Base-by-base conservation (phyloP, 441 rosid genomes). In the Adansonia madagascariensis region DNA sequence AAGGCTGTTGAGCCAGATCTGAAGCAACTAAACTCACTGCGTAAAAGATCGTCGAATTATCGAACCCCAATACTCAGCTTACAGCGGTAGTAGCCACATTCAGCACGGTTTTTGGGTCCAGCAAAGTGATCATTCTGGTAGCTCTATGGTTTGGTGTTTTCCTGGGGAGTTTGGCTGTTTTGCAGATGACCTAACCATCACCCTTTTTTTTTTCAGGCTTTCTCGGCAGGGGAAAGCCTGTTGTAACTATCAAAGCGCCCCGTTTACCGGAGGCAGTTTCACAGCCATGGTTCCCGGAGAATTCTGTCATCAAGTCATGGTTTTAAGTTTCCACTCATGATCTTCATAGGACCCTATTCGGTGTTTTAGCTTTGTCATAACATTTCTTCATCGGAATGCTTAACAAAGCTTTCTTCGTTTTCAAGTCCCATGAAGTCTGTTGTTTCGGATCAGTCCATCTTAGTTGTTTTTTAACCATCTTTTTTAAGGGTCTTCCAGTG, bases 201-300 rank as follows among this genome's bases (percentile, higher is more conserved):
- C 7, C n/a, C 1, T 79, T 81, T 89, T 88, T 79, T 81, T 89
- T 88, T 75, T 75, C 86, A 77, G 75, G 89, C 88, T 85, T 77
- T 77, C 80, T 47, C 3, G n/a, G 41, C 39, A 17, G 18, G 9
- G n/a, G 83, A 75, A 81, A 82, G 93, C 86, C 77, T 82, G 93
- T 81, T 83, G 61, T 14, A 78, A 79, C 31, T 67, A 84, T 85
- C 76, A 72, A 72, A 27, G 31, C 2, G 75, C 82, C 79, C 78
- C 86, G 7, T 62, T 71, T 41, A 15, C 5, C 76, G 82, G 82
- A 84, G 87, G 73, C 56, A 24, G 74, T 67, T 81, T 84, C 82
- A 46, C 50, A 27, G 78, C 89, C 85, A 82, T 79, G 69, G 84
- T 81, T 82, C 77, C 83, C 74, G 53, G 83, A 87, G 83, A 87